Percentiles rank a stretch among this genome's conserved stretches.
These are phyloP conservation scores for Angomonas deanei DNA, from an alignment of 208 protist species.

Conservation along the genomic window DNA sequence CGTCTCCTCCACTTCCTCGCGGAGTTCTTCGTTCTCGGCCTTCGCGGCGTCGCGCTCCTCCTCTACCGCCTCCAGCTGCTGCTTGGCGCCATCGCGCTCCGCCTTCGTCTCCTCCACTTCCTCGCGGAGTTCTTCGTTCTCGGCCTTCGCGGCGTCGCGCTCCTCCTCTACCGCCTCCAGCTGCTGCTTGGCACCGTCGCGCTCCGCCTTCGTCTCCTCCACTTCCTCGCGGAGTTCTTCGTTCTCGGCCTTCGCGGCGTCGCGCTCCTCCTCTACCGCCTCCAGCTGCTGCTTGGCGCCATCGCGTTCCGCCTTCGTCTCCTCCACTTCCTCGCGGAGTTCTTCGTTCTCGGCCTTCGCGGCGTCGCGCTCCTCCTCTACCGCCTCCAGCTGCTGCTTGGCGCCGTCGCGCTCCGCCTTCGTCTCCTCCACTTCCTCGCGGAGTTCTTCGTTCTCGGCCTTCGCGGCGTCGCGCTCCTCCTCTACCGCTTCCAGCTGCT, in stretches of 20 bases:
- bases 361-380: background rate
- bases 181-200: background rate
- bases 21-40: background rate
- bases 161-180: background rate
- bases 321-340: background rate
- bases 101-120: constrained; percentile 6
- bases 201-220: constrained; percentile 2
- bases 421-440: constrained; percentile 1
- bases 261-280: background rate
- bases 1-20: constrained; percentile 1
- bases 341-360: background rate
- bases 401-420: background rate
- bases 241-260: background rate
- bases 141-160: background rate
- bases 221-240: background rate
- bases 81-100: background rate
- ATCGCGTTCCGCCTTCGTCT: background rate
- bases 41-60: background rate
- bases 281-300: background rate
- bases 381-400: background rate
- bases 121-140: background rate
- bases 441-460: background rate
- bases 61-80: background rate
- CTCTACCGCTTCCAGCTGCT: background rate
- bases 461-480: background rate